phyloP scores from a whole-genome alignment of 2,329 filamentous ascomycete species.

The Arthrinium phaeospermum region DNA sequence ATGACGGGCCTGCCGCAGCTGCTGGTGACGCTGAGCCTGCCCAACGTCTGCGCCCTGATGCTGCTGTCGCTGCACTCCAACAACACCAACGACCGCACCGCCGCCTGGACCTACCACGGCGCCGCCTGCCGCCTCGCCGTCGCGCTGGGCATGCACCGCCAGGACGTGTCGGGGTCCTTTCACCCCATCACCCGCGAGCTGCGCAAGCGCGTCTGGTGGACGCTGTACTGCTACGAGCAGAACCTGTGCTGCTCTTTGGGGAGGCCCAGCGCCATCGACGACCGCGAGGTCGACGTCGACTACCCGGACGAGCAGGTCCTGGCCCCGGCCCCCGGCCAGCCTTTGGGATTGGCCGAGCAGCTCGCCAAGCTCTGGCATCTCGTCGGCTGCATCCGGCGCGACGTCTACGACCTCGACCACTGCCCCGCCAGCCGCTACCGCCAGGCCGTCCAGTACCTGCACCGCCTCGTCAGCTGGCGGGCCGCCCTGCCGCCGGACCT shows the following conservation, averaged over 20 bases:
- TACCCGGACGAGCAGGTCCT: slow-evolving; percentile 33
- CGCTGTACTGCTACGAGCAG: slow-evolving; percentile 40
- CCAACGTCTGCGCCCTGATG: slow-evolving; percentile 49
- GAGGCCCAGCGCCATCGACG: slow-evolving; percentile 38
- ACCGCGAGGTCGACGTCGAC: slow-evolving; percentile 36
- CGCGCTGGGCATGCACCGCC: slow-evolving; percentile 50
- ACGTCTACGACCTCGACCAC: slow-evolving; percentile 34
- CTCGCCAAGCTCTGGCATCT: slow-evolving; percentile 33
- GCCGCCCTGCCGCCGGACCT: slow-evolving; percentile 29
- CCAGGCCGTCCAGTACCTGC: slow-evolving; percentile 31
- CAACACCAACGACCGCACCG: slow-evolving; percentile 47
- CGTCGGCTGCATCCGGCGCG: slow-evolving; percentile 34
- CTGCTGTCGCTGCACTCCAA: slow-evolving; percentile 48
- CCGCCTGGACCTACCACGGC: slow-evolving; percentile 46
- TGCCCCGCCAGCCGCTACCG: slow-evolving; percentile 26
- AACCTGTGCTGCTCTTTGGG: slow-evolving; percentile 39
- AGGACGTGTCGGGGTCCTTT: slow-evolving; percentile 44
- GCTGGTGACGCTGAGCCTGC: slow-evolving; percentile 43
- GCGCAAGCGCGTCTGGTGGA: slow-evolving; percentile 40
- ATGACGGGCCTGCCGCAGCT: slow-evolving; percentile 43
- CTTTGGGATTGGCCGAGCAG: slow-evolving; percentile 29
- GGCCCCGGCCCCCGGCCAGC: slow-evolving; percentile 22
- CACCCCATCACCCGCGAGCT: slow-evolving; percentile 36
- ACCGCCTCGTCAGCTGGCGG: slow-evolving; percentile 28
- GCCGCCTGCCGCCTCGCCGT: slow-evolving; percentile 48